These are phyloP conservation scores for Phaeotremella skinneri DNA, from an alignment of 768 basidiomycete genomes.

Conservation along the genomic window DNA sequence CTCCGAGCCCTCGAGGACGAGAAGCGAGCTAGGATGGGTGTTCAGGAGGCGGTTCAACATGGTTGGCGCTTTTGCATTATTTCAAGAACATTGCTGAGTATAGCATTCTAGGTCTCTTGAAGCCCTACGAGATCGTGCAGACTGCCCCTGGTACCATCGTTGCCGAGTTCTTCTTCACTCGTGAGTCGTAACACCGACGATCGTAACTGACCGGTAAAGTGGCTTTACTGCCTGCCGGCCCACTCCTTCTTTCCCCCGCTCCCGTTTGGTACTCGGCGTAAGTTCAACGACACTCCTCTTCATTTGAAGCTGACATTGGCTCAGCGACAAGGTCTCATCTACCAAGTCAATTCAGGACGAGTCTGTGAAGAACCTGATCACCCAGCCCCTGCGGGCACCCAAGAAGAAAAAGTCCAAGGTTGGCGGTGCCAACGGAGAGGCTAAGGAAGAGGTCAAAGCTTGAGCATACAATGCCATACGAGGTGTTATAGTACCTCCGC, in stretches of 20 bases:
- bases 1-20: constrained; percentile 91
- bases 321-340: constrained; percentile 73
- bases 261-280: constrained; percentile 85
- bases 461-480: constrained; percentile 7
- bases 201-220: constrained; percentile 53
- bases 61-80: constrained; percentile 47
- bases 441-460: constrained; percentile 10
- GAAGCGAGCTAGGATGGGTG: constrained; percentile 89
- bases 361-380: constrained; percentile 73
- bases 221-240: constrained; percentile 84
- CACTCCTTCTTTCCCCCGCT: constrained; percentile 77
- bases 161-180: constrained; percentile 93
- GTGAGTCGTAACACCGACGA: constrained; percentile 24
- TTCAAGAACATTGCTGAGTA: neutral
- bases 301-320: neutral
- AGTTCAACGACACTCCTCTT: constrained; percentile 13
- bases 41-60: constrained; percentile 94
- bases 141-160: constrained; percentile 80
- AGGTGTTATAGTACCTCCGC: too few species aligned
- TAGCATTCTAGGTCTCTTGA: constrained; percentile 60
- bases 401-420: constrained; percentile 88
- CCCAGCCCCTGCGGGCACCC: constrained; percentile 75
- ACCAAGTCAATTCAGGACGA: constrained; percentile 86
- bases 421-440: constrained; percentile 56
- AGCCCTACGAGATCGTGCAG: constrained; percentile 92